Base-by-base conservation (phyloP, 225 moss, liverwort and hornwort genomes). In the Polytrichum commune region DNA sequence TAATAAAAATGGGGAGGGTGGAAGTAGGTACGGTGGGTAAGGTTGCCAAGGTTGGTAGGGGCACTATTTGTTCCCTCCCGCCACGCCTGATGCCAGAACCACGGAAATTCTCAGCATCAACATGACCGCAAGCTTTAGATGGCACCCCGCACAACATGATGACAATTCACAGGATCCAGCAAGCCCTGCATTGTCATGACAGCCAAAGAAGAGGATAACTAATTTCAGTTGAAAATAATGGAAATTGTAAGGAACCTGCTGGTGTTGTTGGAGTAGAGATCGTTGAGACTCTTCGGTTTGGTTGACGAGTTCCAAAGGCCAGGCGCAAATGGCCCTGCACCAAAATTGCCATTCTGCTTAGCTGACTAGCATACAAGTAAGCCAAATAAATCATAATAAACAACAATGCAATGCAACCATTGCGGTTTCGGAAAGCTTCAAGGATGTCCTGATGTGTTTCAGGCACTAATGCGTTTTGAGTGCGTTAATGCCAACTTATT, bases 241-340 rank as follows among this genome's bases (percentile, higher is more conserved):
- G 23, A 22, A 33, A 30, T 65, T 18, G 29, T 35, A 53, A n/a
- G 38, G 20, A 19, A 67, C 66, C 66, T 67, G 66, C n/a, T 67
- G n/a, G 66, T 67, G 26, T 53, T 19, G 19, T 29, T 65, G 29
- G 65, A 65, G 32, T 65, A 67, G 22, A 67, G 25, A 67, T 67
- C 66, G 18, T 67, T 67, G 10, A 67, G 66, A 23, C 66, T 67
- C 38, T 67, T 67, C 9, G 66, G 66, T 24, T 67, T 67, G 8
- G 66, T 67, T 7, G 66, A 67, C 1, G 66, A 67, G 46, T 67
- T 67, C 66, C 66, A 67, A 8, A 67, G 38, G 66, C 66, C 66
- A 67, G 66, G 66, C 35, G 8, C 38, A 38, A 67, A 67, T 38
- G 38, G 38, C 5, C 38, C 66, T 67, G 46, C 46, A 67, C 35